phyloP scores from a whole-genome alignment of 108 stramenopile genomes.

The Nitzschia sp. region DNA sequence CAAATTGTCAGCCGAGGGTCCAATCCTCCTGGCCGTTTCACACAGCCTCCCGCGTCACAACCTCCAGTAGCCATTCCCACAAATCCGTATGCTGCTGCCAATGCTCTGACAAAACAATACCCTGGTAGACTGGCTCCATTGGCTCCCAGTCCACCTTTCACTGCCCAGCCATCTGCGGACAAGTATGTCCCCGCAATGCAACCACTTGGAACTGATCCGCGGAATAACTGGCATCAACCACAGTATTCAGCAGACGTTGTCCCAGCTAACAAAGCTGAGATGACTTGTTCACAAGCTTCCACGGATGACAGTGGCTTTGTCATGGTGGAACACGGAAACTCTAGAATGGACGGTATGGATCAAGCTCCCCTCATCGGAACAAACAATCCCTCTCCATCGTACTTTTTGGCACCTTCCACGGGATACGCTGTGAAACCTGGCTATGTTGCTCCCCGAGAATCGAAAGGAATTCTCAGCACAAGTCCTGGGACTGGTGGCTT shows the following conservation, averaged over 20 bases:
- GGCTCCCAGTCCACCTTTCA: conserved; percentile 28
- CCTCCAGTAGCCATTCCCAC: conserved; percentile 1
- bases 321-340: conserved; percentile 70
- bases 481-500: conserved; percentile 87
- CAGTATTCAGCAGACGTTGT: conserved; percentile 3
- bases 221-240: conserved; percentile 21
- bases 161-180: conserved; percentile 1
- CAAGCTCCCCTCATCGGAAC: not conserved
- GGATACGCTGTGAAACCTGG: not conserved
- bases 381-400: too few relatives aligned
- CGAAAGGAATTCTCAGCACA: conserved; percentile 83
- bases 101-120: conserved; percentile 6
- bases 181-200: conserved; percentile 1
- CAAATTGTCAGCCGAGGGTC: too few relatives aligned
- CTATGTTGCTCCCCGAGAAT: conserved; percentile 4
- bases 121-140: conserved; percentile 24
- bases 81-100: not conserved
- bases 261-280: conserved; percentile 24
- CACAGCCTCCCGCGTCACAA: conserved; percentile 1
- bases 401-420: too few relatives aligned
- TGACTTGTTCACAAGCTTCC: conserved; percentile 50
- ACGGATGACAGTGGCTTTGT: conserved; percentile 68
- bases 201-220: conserved; percentile 3
- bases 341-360: conserved; percentile 13
- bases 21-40: not conserved